Conservation (phyloP, 108 stramenopile genomes). For the Skeletonema menzelii region DNA sequence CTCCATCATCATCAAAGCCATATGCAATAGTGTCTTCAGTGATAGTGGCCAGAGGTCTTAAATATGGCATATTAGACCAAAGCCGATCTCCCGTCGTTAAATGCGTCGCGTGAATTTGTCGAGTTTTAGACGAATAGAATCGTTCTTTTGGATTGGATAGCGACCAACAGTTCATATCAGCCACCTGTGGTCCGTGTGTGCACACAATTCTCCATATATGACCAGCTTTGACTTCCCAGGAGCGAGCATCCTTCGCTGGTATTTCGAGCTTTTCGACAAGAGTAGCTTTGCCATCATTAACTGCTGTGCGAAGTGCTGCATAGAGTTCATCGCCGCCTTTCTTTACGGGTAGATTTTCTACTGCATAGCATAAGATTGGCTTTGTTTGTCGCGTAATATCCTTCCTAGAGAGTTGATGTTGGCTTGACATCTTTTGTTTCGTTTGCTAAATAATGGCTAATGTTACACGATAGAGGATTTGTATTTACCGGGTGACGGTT, state of each 20-base stretch:
- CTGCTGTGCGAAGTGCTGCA: constrained; percentile 35
- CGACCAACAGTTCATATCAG: constrained; percentile 67
- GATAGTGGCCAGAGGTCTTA: constrained; percentile 60
- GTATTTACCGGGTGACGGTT: too few species aligned
- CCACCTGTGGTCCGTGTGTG: constrained; percentile 58
- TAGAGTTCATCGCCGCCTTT: constrained; percentile 49
- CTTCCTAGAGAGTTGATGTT: constrained; percentile 17
- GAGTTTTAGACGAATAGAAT: constrained; percentile 62
- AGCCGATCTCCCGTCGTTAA: constrained; percentile 55
- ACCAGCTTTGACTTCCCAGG: constrained; percentile 53
- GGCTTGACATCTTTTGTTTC: constrained; percentile 1
- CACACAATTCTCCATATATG: constrained; percentile 55
- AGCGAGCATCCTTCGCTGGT: constrained; percentile 44
- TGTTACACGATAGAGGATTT: too few species aligned
- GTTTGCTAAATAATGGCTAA: neutral
- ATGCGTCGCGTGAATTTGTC: constrained; percentile 66
- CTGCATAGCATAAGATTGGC: constrained; percentile 58
- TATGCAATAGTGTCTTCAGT: constrained; percentile 56
- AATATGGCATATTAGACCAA: constrained; percentile 58
- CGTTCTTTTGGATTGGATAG: constrained; percentile 38
- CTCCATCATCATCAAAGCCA: constrained; percentile 66
- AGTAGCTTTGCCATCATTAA: constrained; percentile 20
- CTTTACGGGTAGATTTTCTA: constrained; percentile 51
- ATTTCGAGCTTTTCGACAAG: constrained; percentile 40
- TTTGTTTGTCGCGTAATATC: constrained; percentile 49